Percentiles rank a stretch among this genome's conserved stretches.
Conservation (phyloP, 2,329 filamentous ascomycete genomes). For the Lecanoromycetidae sp. region DNA sequence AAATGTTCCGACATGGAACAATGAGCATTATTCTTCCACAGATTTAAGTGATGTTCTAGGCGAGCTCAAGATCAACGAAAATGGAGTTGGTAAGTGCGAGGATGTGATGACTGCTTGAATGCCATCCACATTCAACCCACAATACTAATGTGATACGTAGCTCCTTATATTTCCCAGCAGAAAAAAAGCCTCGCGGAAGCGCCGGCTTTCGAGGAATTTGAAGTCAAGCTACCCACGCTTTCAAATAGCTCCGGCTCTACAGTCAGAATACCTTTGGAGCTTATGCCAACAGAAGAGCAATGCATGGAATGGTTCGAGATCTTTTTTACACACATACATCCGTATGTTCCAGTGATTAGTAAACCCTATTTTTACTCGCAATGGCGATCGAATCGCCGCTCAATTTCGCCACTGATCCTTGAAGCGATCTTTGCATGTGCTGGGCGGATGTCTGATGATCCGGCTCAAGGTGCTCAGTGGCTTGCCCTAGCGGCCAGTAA, state of each 20-base stretch:
- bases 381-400: slow-evolving; percentile 71
- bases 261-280: slow-evolving; percentile 76
- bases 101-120: neutral
- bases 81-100: slow-evolving; percentile 60
- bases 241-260: slow-evolving; percentile 58
- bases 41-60: slow-evolving; percentile 72
- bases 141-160: no score
- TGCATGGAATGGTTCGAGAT: slow-evolving; percentile 76
- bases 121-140: no score
- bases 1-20: slow-evolving; percentile 44
- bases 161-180: slow-evolving; percentile 69
- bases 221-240: slow-evolving; percentile 56
- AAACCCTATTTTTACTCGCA: slow-evolving; percentile 73
- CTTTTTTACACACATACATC: slow-evolving; percentile 82
- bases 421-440: slow-evolving; percentile 88
- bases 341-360: slow-evolving; percentile 82
- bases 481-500: slow-evolving; percentile 75
- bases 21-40: slow-evolving; percentile 54
- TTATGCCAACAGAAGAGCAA: slow-evolving; percentile 83
- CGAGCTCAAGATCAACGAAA: slow-evolving; percentile 74
- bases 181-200: slow-evolving; percentile 44
- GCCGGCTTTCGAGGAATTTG: slow-evolving; percentile 55
- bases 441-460: slow-evolving; percentile 69
- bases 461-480: slow-evolving; percentile 81
- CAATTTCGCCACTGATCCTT: slow-evolving; percentile 76